Evolutionary conservation across 2,329 filamentous ascomycete species (phyloP).

Genomic region (Diaporthe eres): DNA sequence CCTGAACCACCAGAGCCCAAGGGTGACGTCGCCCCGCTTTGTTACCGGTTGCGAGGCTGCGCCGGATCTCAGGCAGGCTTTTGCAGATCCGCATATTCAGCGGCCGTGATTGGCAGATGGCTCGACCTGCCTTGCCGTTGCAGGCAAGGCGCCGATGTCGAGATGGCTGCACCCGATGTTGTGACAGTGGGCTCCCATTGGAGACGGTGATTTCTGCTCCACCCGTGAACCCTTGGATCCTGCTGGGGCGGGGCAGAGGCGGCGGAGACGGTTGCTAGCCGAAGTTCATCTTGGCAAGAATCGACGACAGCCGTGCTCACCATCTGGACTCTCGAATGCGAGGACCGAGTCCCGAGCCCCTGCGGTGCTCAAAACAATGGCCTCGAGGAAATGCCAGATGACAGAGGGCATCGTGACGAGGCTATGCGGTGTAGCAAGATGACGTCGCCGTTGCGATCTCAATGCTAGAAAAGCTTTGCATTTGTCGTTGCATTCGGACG

Average conservation of each 20-base stretch:
- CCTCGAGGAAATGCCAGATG: neutral
- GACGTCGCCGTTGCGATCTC: neutral
- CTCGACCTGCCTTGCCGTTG: slow-evolving; percentile 3
- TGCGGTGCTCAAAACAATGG: neutral
- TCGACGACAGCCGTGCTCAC: slow-evolving; percentile 21
- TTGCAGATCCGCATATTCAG: slow-evolving; percentile 12
- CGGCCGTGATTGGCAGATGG: neutral
- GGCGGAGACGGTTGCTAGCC: neutral
- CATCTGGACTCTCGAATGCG: neutral
- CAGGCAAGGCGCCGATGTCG: slow-evolving; percentile 36
- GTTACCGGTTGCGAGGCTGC: slow-evolving; percentile 18
- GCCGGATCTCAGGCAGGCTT: neutral
- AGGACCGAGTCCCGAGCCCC: slow-evolving; percentile 9
- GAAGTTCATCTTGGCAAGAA: slow-evolving; percentile 9
- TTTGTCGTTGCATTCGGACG: neutral
- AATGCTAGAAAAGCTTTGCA: neutral
- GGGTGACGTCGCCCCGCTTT: slow-evolving; percentile 24
- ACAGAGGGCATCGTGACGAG: neutral
- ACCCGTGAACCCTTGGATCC: slow-evolving; percentile 13
- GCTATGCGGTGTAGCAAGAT: slow-evolving; percentile 16
- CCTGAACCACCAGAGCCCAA: neutral
- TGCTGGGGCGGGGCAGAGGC: slow-evolving; percentile 10
- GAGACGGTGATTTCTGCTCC: slow-evolving; percentile 5
- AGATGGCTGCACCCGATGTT: slow-evolving; percentile 35
- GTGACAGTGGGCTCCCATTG: slow-evolving; percentile 21